phyloP scores from a whole-genome alignment of 495 filamentous ascomycete genomes.

The Aspergillus panamensis region DNA sequence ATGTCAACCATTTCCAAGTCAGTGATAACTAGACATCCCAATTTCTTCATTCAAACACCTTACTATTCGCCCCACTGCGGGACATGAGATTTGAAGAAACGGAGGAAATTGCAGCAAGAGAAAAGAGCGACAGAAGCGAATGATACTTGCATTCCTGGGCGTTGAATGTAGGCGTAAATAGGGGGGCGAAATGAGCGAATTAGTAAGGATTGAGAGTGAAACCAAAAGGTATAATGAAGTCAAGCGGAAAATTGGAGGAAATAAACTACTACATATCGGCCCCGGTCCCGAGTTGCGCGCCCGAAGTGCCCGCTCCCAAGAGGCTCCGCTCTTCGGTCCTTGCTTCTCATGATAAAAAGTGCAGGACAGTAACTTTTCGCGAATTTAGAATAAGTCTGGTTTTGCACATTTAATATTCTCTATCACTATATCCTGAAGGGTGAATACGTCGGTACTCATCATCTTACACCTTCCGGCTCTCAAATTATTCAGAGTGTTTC shows the following conservation, averaged over 20 bases:
- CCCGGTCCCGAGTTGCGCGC: too few species aligned
- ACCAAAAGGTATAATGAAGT: neutral
- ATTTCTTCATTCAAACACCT: slow-evolving; percentile 10
- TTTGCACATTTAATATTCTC: too few species aligned
- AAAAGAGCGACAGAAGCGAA: neutral
- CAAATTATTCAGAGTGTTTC: too few species aligned
- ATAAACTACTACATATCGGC: too few species aligned
- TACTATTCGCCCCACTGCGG: slow-evolving; percentile 17
- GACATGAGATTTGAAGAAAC: slow-evolving; percentile 9
- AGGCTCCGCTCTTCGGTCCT: too few species aligned
- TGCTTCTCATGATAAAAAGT: too few species aligned
- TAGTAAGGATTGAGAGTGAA: neutral
- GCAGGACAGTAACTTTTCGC: too few species aligned
- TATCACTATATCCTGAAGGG: too few species aligned
- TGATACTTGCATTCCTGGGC: neutral
- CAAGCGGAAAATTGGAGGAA: neutral
- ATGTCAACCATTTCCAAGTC: slow-evolving; percentile 5
- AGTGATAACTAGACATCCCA: neutral
- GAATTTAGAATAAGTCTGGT: too few species aligned
- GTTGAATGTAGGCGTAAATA: neutral
- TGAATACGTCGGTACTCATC: too few species aligned
- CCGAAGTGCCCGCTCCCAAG: too few species aligned
- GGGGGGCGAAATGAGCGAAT: neutral
- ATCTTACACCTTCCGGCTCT: too few species aligned
- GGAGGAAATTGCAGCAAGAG: slow-evolving; percentile 6